Conservation (phyloP, 2,329 filamentous ascomycete species). For the Coniochaeta sp. region DNA sequence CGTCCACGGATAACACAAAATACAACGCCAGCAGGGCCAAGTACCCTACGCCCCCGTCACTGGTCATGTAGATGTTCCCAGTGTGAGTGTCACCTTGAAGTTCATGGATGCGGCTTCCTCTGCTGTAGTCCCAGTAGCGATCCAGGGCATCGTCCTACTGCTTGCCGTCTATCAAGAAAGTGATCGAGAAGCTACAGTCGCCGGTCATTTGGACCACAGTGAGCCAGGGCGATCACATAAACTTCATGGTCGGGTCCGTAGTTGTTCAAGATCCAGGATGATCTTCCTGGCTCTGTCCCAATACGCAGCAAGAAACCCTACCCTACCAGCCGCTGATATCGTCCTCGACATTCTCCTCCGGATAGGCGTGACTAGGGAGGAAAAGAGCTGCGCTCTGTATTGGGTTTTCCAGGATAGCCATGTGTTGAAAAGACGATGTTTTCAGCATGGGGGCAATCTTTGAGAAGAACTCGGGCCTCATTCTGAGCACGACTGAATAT, state of each 20-base stretch:
- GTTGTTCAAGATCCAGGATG: slow-evolving; percentile 27
- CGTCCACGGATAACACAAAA: slow-evolving; percentile 34
- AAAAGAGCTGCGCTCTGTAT: slow-evolving; percentile 24
- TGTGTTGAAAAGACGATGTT: slow-evolving; percentile 27
- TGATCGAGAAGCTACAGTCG: slow-evolving; percentile 26
- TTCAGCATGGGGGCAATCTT: slow-evolving; percentile 24
- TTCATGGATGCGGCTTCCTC: slow-evolving; percentile 29
- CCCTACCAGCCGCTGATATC: slow-evolving; percentile 31
- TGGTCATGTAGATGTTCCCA: slow-evolving; percentile 33
- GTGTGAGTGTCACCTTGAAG: slow-evolving; percentile 36
- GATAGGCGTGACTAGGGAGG: slow-evolving; percentile 22
- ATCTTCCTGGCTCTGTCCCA: slow-evolving; percentile 23
- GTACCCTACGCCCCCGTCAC: slow-evolving; percentile 26
- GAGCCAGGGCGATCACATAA: slow-evolving; percentile 22
- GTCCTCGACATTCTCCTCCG: slow-evolving; percentile 22
- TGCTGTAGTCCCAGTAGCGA: slow-evolving; percentile 26
- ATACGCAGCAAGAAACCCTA: slow-evolving; percentile 28
- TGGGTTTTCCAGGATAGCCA: slow-evolving; percentile 29
- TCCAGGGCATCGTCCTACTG: slow-evolving; percentile 26
- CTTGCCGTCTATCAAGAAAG: slow-evolving; percentile 25
- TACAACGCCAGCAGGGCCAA: slow-evolving; percentile 34
- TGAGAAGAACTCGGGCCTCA: slow-evolving; percentile 29
- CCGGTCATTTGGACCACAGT: slow-evolving; percentile 19
- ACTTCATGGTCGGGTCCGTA: slow-evolving; percentile 28
- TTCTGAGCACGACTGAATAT: slow-evolving; percentile 21